Percentiles rank a stretch among this genome's conserved stretches.
These are phyloP conservation scores for Rosa persica DNA, from an alignment of 306 rosid genomes.

Conservation along the genomic window DNA sequence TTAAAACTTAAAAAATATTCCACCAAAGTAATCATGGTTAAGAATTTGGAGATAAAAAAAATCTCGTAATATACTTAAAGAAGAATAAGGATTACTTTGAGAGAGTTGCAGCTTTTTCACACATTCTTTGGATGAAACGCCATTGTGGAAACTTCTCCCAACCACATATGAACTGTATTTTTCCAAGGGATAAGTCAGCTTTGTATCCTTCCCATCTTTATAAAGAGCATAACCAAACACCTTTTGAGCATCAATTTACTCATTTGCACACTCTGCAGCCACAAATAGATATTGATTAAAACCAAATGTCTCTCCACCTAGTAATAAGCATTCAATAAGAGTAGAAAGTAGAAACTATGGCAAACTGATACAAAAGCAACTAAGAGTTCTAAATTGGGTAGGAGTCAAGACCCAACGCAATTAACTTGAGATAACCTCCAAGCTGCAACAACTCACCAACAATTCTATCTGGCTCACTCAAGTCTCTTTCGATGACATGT, in stretches of 20 bases:
- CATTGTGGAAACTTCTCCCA: slow-evolving; percentile 18
- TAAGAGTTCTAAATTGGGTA: neutral
- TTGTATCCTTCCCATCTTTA: slow-evolving; percentile 27
- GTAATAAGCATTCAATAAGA: neutral
- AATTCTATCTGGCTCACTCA: slow-evolving; percentile 27
- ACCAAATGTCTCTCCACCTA: neutral
- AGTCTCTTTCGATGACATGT: slow-evolving; percentile 58
- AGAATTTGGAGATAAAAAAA: no score
- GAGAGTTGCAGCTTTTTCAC: slow-evolving; percentile 9
- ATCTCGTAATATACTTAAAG: neutral
- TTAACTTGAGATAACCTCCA: slow-evolving; percentile 40
- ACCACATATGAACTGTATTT: slow-evolving; percentile 2
- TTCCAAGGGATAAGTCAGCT: neutral
- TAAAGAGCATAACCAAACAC: slow-evolving; percentile 34
- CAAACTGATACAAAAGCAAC: neutral
- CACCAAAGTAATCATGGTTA: neutral
- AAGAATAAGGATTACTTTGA: slow-evolving; percentile 11
- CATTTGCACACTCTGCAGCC: slow-evolving; percentile 26
- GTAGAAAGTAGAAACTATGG: neutral
- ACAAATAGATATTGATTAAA: slow-evolving; percentile 16
- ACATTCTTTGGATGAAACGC: slow-evolving; percentile 54
- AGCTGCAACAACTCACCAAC: slow-evolving; percentile 26
- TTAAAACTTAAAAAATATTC: neutral
- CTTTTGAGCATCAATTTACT: slow-evolving; percentile 23
- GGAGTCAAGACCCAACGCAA: slow-evolving; percentile 29